Base-by-base conservation (phyloP, 2,329 filamentous ascomycete genomes). In the Tolypocladium inflatum region DNA sequence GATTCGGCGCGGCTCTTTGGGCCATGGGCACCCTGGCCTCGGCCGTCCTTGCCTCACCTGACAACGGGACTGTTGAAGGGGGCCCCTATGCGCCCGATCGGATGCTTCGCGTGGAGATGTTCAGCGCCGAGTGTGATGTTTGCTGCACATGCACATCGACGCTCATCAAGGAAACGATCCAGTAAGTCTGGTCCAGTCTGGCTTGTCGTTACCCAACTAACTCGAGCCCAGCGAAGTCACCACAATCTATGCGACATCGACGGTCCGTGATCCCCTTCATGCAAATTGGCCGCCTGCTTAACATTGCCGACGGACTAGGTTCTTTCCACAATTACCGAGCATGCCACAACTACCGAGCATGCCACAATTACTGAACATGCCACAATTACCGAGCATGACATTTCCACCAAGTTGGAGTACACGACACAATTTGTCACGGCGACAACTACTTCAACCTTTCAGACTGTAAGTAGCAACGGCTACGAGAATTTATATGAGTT, bases 341-440 rank as follows among this genome's bases (percentile, higher is more conserved):
- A 26, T n/a, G 42, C 59, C 13, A 61, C 62, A 15, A 56, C 57
- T 17, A 64, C 62, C 7, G 52, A 60, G 33, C 42, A 26, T n/a
- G 42, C 59, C 13, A 61, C 62, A 15, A 56, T 58, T 17, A 64
- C 62, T 5, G 52, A 60, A 26, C 42, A 26, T n/a, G 53, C 59
- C 13, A 61, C 62, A 15, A 56, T 58, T 17, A 64, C 62, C 7
- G 52, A 60, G 33, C 42, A 26, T n/a, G 42, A 45, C 11, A 45
- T 59, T 13, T 60, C 63, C 15, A 66, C 63, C n/a, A 57, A 61
- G 8, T 37, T 63, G 35, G 58, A 64, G 21, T 60, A 59, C 42
- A 63, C 59, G n/a, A 65, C 64, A 21, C 23, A 62, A 19, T 62
- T 57, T 45, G 55, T 59, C 26, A 66, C 64, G 7, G 60, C 45